Percentiles rank a stretch among this genome's conserved stretches.
Conservation (phyloP, 2,329 filamentous ascomycete genomes). For the Pseudocercospora pini-densiflorae region DNA sequence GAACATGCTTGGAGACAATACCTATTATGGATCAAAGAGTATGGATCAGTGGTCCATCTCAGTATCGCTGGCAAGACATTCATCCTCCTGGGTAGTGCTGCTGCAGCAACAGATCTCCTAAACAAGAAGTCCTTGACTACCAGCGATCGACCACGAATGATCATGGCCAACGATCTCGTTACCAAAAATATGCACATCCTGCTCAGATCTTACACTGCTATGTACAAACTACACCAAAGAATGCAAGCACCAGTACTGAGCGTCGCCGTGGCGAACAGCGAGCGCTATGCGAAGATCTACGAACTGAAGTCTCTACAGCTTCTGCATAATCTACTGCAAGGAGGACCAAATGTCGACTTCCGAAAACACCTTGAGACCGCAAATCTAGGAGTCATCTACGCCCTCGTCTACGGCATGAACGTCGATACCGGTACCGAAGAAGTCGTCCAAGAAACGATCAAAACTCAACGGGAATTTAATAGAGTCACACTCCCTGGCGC, state of each 20-base stretch:
- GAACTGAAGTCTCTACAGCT: background rate
- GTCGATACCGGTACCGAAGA: background rate
- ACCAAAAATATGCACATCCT: background rate
- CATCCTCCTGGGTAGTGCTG: background rate
- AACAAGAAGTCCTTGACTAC: background rate
- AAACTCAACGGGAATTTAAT: background rate
- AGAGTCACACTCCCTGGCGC: background rate
- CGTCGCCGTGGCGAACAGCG: background rate
- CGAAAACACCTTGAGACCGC: background rate
- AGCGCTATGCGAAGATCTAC: background rate
- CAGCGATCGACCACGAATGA: background rate
- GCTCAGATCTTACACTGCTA: background rate
- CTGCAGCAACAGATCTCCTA: background rate
- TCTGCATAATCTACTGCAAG: background rate
- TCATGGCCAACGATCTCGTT: slow-evolving; percentile 6
- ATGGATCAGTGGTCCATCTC: background rate
- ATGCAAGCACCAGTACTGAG: background rate
- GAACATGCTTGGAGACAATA: background rate
- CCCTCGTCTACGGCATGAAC: background rate
- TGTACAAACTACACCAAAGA: background rate
- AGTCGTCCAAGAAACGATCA: background rate
- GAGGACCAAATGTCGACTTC: background rate
- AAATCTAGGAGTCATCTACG: background rate
- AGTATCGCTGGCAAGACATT: background rate
- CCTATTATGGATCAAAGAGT: background rate